Base-by-base conservation (phyloP, 805 yeast genomes). In the Nakazawaea populi region DNA sequence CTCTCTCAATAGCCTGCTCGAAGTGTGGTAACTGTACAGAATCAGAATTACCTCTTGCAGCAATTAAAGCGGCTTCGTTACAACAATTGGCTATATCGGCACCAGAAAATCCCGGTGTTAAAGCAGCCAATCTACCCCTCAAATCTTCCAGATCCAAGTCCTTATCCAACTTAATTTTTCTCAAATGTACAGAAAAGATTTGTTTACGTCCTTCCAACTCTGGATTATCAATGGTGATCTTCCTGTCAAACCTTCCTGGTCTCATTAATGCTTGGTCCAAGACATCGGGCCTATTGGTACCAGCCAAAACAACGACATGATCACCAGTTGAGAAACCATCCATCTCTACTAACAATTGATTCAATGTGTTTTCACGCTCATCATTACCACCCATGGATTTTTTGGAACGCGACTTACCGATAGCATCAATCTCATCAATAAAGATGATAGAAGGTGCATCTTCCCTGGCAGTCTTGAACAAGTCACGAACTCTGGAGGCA, bases 1-100 rank as follows among this genome's bases (percentile, higher is more conserved):
- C 96, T 62, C 97, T 81, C 69, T 91, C 97, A 64, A 90, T 88
- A 27, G 97, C 97, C 65, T 80, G 85, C 67, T 90, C 97, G 62
- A 90, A 91, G 70, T 90, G 96, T 48, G 72, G 69, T 58, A 85
- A 66, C 47, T 75, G 79, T 38, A 91, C 91, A 44, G 68, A 64
- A 6, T 70, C 69, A 45, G 87, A 83, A 58, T 84, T 80, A 51
- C 74, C 75, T 68, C 97, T 80, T 1, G 97, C 97, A 11, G 97
- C 97, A 62, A 88, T 85, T 58, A 90, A 77, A 3, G 97, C 97
- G 32, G 96, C 96, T 70, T 90, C 97, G 63, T 90, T 90, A 73
- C 96, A 88, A 59, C 88, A 87, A 68, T 90, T 90, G 52, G 97
- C 96, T 64, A 90, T 90, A 66, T 91, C 97, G 30, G 97, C 97